Evolutionary conservation across 2,329 filamentous ascomycete genomes (phyloP), one percentile per base, ranked within the genome.

Genomic region (Aureobasidium sp.): DNA sequence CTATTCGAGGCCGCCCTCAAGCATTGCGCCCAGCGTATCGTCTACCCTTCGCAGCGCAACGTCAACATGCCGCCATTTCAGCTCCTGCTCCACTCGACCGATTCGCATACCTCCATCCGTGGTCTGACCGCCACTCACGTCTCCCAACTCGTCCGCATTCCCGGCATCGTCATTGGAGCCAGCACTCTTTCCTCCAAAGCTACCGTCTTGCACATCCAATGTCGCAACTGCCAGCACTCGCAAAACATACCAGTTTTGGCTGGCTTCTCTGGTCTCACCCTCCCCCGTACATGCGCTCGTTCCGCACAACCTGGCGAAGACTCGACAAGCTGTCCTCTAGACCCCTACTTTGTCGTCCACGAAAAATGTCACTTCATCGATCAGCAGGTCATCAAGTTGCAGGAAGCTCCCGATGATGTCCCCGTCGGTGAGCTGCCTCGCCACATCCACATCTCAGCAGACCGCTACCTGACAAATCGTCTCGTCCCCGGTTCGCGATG

Each of bases 141-240:
- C 67, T 91, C 93, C 5, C 87, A 91, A 67, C 87, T 99, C n/a
- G 93, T 99, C 42, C 86, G 93, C 61, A 96, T 99, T 62, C 94
- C 94, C 0, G 95, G 94, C 54, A 99, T 99, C 66, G 91, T 99
- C 63, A 99, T 99, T 66, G 93, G 94, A 50, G 94, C 94, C 50
- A 97, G 93, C 1, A 96, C 96, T 21, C 88, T 97, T 74, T 96
- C 92, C 2, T 97, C 93, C 13, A 97, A 99, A 79, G 91, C 94
- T 5, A 97, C 91, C 7, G 81, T 86, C 30, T 81, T 99, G 29
- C 84, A 89, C 64, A 88, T 99, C 55, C 86, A 95, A 75, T 99
- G 94, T 78, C 85, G 91, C 66, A 91, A 86, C 70, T 99, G 94
- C 76, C 83, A 87, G 63, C 83, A 91, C 67, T 81, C 83, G 36